Evolutionary conservation across 2,329 filamentous ascomycete species (phyloP).

Genomic region (Diplodia intermedia): DNA sequence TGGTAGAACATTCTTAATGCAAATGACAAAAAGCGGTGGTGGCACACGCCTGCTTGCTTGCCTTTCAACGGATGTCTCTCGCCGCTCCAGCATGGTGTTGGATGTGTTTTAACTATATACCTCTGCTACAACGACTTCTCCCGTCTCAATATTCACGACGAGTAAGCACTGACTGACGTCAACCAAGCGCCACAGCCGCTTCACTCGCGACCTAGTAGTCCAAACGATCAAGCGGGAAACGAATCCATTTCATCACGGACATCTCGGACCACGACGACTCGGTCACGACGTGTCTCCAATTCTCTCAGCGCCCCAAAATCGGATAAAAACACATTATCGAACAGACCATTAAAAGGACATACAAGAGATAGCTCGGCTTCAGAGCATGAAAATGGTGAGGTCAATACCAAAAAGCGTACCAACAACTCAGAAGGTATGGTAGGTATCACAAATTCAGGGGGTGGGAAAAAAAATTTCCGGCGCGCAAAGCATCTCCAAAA

Average conservation of each 20-base stretch:
- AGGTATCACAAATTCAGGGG: not conserved
- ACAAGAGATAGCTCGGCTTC: not conserved
- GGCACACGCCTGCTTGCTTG: not conserved
- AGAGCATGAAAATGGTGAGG: not conserved
- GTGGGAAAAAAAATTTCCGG: not conserved
- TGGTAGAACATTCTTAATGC: constrained; percentile 18
- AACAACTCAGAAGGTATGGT: constrained; percentile 4
- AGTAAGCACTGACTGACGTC: too few species aligned
- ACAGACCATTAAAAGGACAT: not conserved
- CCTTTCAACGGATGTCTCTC: not conserved
- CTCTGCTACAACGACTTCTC: too few species aligned
- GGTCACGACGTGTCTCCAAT: too few species aligned
- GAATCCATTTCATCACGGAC: too few species aligned
- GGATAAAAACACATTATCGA: not conserved
- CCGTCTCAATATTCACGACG: too few species aligned
- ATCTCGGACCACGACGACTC: too few species aligned
- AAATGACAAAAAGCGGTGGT: constrained; percentile 9
- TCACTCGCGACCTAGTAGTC: too few species aligned
- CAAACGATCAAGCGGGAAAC: too few species aligned
- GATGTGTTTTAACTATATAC: too few species aligned
- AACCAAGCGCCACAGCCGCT: too few species aligned
- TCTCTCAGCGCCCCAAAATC: not conserved
- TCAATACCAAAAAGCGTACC: not conserved
- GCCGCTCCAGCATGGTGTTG: not conserved
- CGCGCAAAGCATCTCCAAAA: not conserved